Conservation (phyloP, 2,329 filamentous ascomycete species). For the Diaporthe sp. region DNA sequence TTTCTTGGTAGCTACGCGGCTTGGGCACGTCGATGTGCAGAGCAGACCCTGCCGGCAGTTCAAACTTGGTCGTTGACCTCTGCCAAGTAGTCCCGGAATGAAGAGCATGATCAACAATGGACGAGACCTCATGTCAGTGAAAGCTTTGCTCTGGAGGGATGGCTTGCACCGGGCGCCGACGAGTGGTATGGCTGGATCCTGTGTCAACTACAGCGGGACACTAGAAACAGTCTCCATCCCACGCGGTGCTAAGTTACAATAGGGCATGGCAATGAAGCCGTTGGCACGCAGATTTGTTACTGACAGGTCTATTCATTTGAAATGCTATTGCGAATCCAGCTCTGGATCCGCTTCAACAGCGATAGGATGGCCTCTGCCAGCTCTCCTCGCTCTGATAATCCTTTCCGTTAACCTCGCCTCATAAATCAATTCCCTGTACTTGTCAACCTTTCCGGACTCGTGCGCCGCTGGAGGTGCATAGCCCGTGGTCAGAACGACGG, state of each 20-base stretch:
- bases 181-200: neutral
- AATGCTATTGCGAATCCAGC: neutral
- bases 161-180: neutral
- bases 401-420: constrained; percentile 60
- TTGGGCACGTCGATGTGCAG: neutral
- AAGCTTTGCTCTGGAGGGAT: neutral
- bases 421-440: constrained; percentile 52
- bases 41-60: neutral
- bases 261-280: neutral
- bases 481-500: constrained; percentile 60
- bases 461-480: constrained; percentile 51
- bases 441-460: constrained; percentile 51
- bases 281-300: too few relatives aligned
- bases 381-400: constrained; percentile 60
- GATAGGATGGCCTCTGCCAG: constrained; percentile 63
- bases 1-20: neutral
- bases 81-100: neutral
- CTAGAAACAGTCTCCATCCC: too few relatives aligned
- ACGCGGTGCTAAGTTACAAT: too few relatives aligned
- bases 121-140: neutral
- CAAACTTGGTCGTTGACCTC: too few relatives aligned
- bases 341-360: constrained; percentile 59
- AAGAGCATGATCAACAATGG: neutral
- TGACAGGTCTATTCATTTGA: neutral
- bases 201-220: too few relatives aligned